Evolutionary conservation across 139 green algal species (phyloP).

Genomic region (Coccomyxa sp.): DNA sequence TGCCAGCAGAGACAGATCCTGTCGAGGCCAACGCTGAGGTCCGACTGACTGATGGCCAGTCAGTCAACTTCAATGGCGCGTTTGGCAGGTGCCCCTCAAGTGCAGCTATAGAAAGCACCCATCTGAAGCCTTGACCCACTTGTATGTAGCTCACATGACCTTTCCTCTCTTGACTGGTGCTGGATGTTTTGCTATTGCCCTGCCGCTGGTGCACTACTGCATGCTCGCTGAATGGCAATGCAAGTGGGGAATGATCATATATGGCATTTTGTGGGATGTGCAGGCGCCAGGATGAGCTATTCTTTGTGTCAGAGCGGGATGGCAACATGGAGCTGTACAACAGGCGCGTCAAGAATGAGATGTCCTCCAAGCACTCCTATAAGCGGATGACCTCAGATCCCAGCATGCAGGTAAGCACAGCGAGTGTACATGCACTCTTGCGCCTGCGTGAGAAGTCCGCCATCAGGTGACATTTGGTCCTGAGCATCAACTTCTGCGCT

Average conservation of each 20-base stretch:
- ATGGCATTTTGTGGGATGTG: background rate
- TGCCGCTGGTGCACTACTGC: background rate
- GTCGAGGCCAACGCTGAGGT: background rate
- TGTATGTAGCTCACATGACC: background rate
- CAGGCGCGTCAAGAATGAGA: background rate
- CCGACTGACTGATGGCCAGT: background rate
- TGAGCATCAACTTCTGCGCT: background rate
- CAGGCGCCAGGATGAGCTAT: background rate
- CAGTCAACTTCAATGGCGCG: conserved; percentile 1
- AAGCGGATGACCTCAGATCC: background rate
- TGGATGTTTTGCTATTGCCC: background rate
- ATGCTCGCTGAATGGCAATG: background rate
- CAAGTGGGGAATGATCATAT: background rate
- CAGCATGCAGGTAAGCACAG: background rate
- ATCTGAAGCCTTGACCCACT: background rate
- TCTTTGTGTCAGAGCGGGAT: conserved; percentile 2
- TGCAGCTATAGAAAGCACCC: no score
- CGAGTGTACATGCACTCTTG: background rate
- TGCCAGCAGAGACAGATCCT: background rate
- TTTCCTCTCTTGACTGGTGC: background rate
- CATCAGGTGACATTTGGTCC: background rate
- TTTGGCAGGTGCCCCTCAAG: background rate
- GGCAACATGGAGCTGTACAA: conserved; percentile 5
- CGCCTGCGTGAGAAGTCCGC: background rate
- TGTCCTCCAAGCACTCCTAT: background rate